Conservation (phyloP, 805 yeast genomes). For the Barnettozyma salicaria region DNA sequence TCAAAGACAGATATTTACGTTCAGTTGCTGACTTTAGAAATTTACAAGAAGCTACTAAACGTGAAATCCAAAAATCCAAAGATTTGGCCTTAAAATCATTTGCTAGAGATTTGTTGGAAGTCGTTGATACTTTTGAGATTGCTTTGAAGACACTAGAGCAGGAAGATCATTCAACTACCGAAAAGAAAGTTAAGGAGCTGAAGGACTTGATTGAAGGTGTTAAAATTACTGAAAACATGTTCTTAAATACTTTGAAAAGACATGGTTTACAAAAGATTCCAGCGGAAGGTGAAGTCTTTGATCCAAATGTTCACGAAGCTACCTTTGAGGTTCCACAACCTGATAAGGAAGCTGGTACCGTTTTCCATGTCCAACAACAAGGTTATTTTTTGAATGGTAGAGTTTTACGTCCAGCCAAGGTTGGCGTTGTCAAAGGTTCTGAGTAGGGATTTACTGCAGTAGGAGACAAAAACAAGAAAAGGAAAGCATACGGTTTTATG, state of each 20-base stretch:
- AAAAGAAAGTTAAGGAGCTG: conserved; percentile 33
- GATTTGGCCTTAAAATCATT: conserved; percentile 27
- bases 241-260: conserved; percentile 42
- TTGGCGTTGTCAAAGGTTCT: conserved; percentile 44
- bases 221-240: conserved; percentile 42
- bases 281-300: conserved; percentile 43
- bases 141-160: conserved; percentile 24
- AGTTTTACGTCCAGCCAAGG: conserved; percentile 53
- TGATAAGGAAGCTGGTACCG: conserved; percentile 48
- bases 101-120: conserved; percentile 26
- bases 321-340: conserved; percentile 48
- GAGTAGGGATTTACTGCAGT: no score
- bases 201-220: conserved; percentile 48
- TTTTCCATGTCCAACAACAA: conserved; percentile 47
- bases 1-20: conserved; percentile 25
- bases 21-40: conserved; percentile 28
- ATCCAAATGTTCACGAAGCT: conserved; percentile 51
- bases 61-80: conserved; percentile 27
- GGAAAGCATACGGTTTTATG: not conserved
- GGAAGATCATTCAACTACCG: conserved; percentile 23
- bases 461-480: conserved; percentile 2
- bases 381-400: conserved; percentile 47
- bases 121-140: conserved; percentile 27
- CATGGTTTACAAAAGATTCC: conserved; percentile 46
- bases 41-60: conserved; percentile 26